These are phyloP conservation scores for Eucalyptus dawsonii DNA, from an alignment of 345 rosid species.

Conservation along the genomic window DNA sequence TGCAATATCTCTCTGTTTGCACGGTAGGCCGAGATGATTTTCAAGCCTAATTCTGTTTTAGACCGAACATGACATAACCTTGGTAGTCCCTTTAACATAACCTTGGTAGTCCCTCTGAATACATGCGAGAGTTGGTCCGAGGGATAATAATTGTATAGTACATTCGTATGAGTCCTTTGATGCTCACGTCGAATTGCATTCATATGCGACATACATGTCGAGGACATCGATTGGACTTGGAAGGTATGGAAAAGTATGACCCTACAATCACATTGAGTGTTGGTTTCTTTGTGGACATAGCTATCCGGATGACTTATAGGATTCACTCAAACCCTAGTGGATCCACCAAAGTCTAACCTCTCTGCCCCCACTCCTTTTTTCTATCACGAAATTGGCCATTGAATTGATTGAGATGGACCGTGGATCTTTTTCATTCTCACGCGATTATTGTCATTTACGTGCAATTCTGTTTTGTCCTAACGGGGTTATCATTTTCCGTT, in stretches of 20 bases:
- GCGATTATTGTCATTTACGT: background rate
- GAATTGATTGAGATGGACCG: background rate
- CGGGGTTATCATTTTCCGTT: background rate
- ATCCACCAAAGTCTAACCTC: background rate
- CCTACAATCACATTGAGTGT: background rate
- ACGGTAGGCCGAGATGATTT: background rate
- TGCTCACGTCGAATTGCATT: background rate
- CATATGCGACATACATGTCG: background rate
- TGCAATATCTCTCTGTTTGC: background rate
- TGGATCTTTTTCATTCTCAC: background rate
- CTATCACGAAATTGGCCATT: background rate
- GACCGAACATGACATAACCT: background rate
- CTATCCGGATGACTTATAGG: background rate
- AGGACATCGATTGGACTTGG: background rate
- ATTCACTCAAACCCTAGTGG: background rate
- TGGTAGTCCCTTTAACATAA: background rate
- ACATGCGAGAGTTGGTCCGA: background rate
- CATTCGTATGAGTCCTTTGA: background rate
- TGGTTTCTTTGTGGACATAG: background rate
- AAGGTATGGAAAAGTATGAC: background rate
- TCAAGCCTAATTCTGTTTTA: background rate
- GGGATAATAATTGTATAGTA: background rate
- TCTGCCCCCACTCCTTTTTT: background rate
- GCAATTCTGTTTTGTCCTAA: background rate
- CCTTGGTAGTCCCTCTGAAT: background rate